Conservation (phyloP, 495 filamentous ascomycete genomes). For the Aspergillus leporis region DNA sequence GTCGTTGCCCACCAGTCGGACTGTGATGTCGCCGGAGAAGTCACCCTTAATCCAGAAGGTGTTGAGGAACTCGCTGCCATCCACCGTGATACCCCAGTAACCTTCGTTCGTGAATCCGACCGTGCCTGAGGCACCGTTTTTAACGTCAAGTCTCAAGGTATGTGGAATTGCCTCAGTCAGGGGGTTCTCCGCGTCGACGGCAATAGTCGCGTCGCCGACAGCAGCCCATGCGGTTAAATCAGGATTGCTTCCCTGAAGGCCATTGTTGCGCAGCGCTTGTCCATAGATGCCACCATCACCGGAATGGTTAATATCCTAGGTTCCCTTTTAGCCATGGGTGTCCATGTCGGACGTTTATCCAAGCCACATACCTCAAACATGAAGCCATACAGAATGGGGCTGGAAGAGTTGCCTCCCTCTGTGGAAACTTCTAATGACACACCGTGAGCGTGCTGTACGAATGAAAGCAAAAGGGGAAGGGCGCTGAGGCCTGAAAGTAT, state of each 20-base stretch:
- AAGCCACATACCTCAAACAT: conserved; percentile 51
- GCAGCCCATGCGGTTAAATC: conserved; percentile 52
- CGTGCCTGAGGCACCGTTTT: conserved; percentile 32
- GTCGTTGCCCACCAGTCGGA: conserved; percentile 24
- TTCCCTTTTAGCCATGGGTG: background rate
- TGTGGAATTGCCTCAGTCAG: conserved; percentile 57
- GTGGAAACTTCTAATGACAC: conserved; percentile 35
- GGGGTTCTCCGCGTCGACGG: conserved; percentile 49
- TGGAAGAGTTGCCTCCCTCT: conserved; percentile 48
- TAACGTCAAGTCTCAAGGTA: conserved; percentile 53
- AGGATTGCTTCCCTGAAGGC: conserved; percentile 54
- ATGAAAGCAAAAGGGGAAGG: conserved; percentile 10
- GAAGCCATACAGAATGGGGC: conserved; percentile 52
- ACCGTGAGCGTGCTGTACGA: conserved; percentile 11
- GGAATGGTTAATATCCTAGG: conserved; percentile 65
- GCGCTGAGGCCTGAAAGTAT: conserved; percentile 15
- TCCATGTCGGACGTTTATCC: conserved; percentile 4
- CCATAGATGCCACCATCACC: conserved; percentile 74
- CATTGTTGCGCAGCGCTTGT: conserved; percentile 66
- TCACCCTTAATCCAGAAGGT: conserved; percentile 54
- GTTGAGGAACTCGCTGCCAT: conserved; percentile 45
- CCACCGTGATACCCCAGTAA: conserved; percentile 62
- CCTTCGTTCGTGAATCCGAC: conserved; percentile 57
- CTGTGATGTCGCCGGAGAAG: conserved; percentile 19
- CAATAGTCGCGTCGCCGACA: conserved; percentile 49